phyloP scores from a whole-genome alignment of 2,329 filamentous ascomycete genomes.

The Thermoascus crustaceus region DNA sequence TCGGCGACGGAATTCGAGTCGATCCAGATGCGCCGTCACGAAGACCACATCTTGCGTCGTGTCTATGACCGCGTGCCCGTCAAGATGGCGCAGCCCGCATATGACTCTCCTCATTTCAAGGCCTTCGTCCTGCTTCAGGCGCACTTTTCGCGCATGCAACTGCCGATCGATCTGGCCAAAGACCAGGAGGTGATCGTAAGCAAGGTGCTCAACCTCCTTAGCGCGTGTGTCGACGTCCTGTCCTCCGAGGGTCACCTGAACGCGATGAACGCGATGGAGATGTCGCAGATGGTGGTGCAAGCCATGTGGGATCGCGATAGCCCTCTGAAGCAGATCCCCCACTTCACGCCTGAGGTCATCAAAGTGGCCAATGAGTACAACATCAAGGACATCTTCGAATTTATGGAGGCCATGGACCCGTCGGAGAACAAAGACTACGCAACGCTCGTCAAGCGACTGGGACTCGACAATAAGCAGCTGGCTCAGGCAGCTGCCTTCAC shows the following conservation, averaged over 20 bases:
- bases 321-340: conserved; percentile 93
- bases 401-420: conserved; percentile 98
- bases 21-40: conserved; percentile 88
- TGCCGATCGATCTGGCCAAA: conserved; percentile 90
- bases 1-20: conserved; percentile 94
- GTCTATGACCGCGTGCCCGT: conserved; percentile 93
- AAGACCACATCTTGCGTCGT: conserved; percentile 75
- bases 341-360: conserved; percentile 77
- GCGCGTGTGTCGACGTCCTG: conserved; percentile 87
- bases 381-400: conserved; percentile 91
- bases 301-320: conserved; percentile 98
- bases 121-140: conserved; percentile 94
- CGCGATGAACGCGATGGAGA: conserved; percentile 97
- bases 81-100: conserved; percentile 81
- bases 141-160: conserved; percentile 94
- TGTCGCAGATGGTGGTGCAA: conserved; percentile 98
- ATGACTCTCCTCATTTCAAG: conserved; percentile 96
- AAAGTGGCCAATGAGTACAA: conserved; percentile 72
- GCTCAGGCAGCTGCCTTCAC: conserved; percentile 88
- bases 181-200: conserved; percentile 84
- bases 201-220: conserved; percentile 79
- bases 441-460: conserved; percentile 66
- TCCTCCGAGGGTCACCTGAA: conserved; percentile 95
- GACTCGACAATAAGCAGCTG: conserved; percentile 72
- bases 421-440: conserved; percentile 80